Evolutionary conservation across 2,329 filamentous ascomycete species (phyloP).

Genomic region (Trichoderma hamatum): DNA sequence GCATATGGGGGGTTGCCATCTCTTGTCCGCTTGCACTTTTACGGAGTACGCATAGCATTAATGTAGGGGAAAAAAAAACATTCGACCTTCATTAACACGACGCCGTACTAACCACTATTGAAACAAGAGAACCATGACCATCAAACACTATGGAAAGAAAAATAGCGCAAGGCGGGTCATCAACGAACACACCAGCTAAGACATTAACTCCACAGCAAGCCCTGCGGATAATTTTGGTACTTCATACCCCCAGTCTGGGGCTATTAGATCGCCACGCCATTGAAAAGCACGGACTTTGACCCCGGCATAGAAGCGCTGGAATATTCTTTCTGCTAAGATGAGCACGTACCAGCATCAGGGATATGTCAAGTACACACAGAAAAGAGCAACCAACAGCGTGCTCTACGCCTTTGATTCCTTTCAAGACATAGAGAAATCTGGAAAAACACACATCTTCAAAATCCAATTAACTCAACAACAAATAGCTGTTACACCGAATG

Average conservation of each 20-base stretch:
- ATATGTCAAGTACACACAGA: neutral
- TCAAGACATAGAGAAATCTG: neutral
- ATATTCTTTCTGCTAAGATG: slow-evolving; percentile 22
- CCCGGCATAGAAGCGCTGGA: slow-evolving; percentile 26
- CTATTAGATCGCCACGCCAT: slow-evolving; percentile 27
- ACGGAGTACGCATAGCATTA: neutral
- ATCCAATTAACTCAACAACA: neutral
- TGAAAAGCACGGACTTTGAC: slow-evolving; percentile 21
- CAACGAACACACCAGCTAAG: slow-evolving; percentile 2
- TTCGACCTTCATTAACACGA: neutral
- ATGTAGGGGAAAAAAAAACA: neutral
- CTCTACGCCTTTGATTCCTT: neutral
- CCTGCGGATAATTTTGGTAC: slow-evolving; percentile 30
- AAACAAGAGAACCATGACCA: neutral
- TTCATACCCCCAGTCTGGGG: slow-evolving; percentile 27
- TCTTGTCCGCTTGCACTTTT: neutral
- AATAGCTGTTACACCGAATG: neutral
- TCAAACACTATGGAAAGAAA: neutral
- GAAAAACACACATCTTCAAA: neutral
- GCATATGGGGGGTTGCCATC: neutral
- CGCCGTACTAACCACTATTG: neutral
- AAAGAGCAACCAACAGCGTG: neutral
- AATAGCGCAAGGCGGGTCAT: slow-evolving; percentile 22
- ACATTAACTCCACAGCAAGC: slow-evolving; percentile 24
- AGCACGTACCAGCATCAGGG: neutral